Evolutionary conservation across 768 basidiomycete genomes (phyloP).

Genomic region (Tylopilus cervinicoccineus): DNA sequence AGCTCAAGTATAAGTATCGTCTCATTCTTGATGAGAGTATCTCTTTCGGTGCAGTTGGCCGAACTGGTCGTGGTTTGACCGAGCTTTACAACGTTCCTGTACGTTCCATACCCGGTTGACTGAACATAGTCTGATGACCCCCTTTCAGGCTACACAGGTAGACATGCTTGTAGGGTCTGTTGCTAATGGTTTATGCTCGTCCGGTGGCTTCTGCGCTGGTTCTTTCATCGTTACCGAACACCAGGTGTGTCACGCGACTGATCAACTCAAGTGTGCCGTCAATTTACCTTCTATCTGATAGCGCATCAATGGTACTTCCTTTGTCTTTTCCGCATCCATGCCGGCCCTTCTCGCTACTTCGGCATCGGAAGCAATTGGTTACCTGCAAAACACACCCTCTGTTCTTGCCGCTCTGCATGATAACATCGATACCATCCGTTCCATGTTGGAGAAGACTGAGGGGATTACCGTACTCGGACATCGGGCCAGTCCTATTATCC

Average conservation of each 20-base stretch:
- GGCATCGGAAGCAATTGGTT: conserved; percentile 81
- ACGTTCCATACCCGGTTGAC: conserved; percentile 26
- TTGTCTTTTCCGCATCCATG: conserved; percentile 95
- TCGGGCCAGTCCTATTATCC: conserved; percentile 82
- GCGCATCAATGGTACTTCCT: conserved; percentile 94
- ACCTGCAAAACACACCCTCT: conserved; percentile 70
- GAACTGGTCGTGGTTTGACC: conserved; percentile 92
- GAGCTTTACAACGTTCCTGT: conserved; percentile 94
- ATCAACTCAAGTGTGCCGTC: not conserved
- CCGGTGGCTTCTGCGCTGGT: conserved; percentile 95
- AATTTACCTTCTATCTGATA: conserved; percentile 28
- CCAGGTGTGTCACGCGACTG: conserved; percentile 48
- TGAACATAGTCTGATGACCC: not conserved
- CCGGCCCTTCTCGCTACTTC: conserved; percentile 87
- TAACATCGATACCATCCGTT: conserved; percentile 75
- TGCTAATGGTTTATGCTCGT: conserved; percentile 75
- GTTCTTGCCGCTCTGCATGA: conserved; percentile 75
- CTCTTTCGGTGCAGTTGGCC: conserved; percentile 90
- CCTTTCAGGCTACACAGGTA: conserved; percentile 69
- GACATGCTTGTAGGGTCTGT: conserved; percentile 95
- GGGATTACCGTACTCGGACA: conserved; percentile 84
- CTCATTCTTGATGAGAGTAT: conserved; percentile 91
- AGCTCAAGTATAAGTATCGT: conserved; percentile 93
- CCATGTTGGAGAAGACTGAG: conserved; percentile 76
- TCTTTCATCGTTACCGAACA: conserved; percentile 79